A percentile compares a stretch with the other conserved stretches of the same genome.
phyloP scores from a whole-genome alignment of 371 early-diverging fungal genomes.

The Paraphysoderma sedebokerense region DNA sequence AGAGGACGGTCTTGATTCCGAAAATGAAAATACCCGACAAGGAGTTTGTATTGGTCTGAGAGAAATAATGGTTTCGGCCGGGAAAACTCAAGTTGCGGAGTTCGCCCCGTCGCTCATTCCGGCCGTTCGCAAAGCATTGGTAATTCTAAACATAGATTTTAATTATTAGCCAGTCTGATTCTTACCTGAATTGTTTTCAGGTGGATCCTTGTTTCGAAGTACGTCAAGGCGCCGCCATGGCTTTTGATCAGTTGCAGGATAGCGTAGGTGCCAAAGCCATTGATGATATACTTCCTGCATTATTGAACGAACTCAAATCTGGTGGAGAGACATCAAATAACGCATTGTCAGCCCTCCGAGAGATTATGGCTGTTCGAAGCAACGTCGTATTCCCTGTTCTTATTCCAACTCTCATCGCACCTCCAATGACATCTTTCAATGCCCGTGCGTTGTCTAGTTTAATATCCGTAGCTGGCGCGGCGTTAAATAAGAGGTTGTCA shows the following conservation, averaged over 20 bases:
- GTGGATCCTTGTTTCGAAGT: no score
- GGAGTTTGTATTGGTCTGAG: slow-evolving; percentile 86
- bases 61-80: slow-evolving; percentile 75
- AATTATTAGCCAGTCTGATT: no score
- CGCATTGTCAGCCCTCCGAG: slow-evolving; percentile 79
- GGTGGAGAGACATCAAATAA: slow-evolving; percentile 5
- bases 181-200: no score
- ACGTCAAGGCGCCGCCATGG: slow-evolving; percentile 81
- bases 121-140: slow-evolving; percentile 51
- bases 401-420: slow-evolving; percentile 75
- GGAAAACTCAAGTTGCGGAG: slow-evolving; percentile 58
- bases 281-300: slow-evolving; percentile 72
- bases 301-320: slow-evolving; percentile 56
- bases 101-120: slow-evolving; percentile 68
- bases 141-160: no score
- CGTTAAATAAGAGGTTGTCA: slow-evolving; percentile 60
- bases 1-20: slow-evolving; percentile 51
- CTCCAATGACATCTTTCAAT: slow-evolving; percentile 77
- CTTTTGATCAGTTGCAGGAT: slow-evolving; percentile 84
- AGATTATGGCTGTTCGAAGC: slow-evolving; percentile 88
- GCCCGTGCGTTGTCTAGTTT: slow-evolving; percentile 77
- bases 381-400: slow-evolving; percentile 91
- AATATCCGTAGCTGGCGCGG: slow-evolving; percentile 75
- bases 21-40: slow-evolving; percentile 48
- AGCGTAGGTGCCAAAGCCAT: slow-evolving; percentile 76